These are phyloP conservation scores for Bombardia bombarda DNA, from an alignment of 495 filamentous ascomycete species.

Conservation along the genomic window DNA sequence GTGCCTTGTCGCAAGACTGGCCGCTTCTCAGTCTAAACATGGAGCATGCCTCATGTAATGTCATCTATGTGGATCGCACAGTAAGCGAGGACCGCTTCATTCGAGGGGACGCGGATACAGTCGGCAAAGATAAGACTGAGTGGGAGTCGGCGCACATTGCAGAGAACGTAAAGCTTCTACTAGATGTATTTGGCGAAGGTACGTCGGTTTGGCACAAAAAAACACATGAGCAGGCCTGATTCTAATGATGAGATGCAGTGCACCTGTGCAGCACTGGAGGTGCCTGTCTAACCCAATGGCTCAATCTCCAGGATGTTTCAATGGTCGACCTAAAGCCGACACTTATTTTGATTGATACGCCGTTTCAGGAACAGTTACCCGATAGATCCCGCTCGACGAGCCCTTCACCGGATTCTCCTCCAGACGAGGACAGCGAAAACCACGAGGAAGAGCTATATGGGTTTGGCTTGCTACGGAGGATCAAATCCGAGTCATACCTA, in stretches of 20 bases:
- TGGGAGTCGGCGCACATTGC: slow-evolving; percentile 31
- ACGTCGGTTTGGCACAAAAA: slow-evolving; percentile 1
- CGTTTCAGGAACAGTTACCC: slow-evolving; percentile 40
- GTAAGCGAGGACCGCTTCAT: slow-evolving; percentile 50
- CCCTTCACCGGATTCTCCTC: slow-evolving; percentile 36
- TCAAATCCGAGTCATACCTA: slow-evolving; percentile 62
- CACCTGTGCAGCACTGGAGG: slow-evolving; percentile 63
- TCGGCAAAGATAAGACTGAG: not conserved
- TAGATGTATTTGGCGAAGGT: slow-evolving; percentile 45
- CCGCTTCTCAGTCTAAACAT: slow-evolving; percentile 42
- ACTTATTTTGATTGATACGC: slow-evolving; percentile 68
- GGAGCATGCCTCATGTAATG: slow-evolving; percentile 66
- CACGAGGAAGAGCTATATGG: slow-evolving; percentile 55
- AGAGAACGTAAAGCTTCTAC: slow-evolving; percentile 38
- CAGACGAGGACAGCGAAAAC: slow-evolving; percentile 24
- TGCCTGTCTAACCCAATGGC: slow-evolving; percentile 62
- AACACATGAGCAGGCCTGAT: not conserved
- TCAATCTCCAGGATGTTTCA: slow-evolving; percentile 57
- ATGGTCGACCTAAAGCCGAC: slow-evolving; percentile 59
- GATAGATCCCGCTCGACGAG: slow-evolving; percentile 24
- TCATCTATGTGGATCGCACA: slow-evolving; percentile 76
- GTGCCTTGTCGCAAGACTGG: slow-evolving; percentile 42
- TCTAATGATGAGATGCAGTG: slow-evolving; percentile 43
- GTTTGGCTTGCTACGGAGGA: slow-evolving; percentile 56
- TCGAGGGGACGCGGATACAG: not conserved